A percentile compares a stretch with the other conserved stretches of the same genome.
phyloP scores from a whole-genome alignment of 2,329 filamentous ascomycete species.

The Boeremia exigua region DNA sequence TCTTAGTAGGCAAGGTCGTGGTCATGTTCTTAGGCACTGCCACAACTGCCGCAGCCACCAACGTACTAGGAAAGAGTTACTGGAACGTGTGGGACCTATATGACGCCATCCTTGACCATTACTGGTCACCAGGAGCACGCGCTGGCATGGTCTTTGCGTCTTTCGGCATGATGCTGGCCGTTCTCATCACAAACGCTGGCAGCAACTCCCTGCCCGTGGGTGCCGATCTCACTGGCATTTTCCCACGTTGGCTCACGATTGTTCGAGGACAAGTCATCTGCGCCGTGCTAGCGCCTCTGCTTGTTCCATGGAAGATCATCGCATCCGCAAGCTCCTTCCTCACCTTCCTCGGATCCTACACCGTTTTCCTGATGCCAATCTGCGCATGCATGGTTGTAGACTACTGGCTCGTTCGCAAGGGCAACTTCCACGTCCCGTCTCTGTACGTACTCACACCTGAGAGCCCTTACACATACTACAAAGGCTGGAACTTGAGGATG shows the following conservation, averaged over 20 bases:
- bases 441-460: slow-evolving; percentile 16
- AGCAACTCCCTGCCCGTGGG: slow-evolving; percentile 36
- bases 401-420: slow-evolving; percentile 26
- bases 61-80: slow-evolving; percentile 27
- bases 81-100: slow-evolving; percentile 35
- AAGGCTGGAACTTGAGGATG: slow-evolving; percentile 31
- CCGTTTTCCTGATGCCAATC: slow-evolving; percentile 37
- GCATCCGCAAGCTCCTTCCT: slow-evolving; percentile 30
- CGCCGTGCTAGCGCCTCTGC: neutral
- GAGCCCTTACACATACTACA: slow-evolving; percentile 26
- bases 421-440: slow-evolving; percentile 29
- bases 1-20: slow-evolving; percentile 28
- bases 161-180: slow-evolving; percentile 32
- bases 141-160: slow-evolving; percentile 36
- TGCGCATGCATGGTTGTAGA: slow-evolving; percentile 30
- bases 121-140: slow-evolving; percentile 29
- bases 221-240: slow-evolving; percentile 33
- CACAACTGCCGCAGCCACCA: slow-evolving; percentile 24
- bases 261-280: slow-evolving; percentile 27
- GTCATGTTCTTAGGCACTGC: slow-evolving; percentile 33
- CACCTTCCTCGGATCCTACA: slow-evolving; percentile 35
- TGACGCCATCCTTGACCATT: slow-evolving; percentile 25
- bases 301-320: slow-evolving; percentile 37
- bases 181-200: slow-evolving; percentile 35
- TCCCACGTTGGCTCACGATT: slow-evolving; percentile 35